Evolutionary conservation across 2,329 filamentous ascomycete species (phyloP).

Genomic region (Aureobasidium sp.): DNA sequence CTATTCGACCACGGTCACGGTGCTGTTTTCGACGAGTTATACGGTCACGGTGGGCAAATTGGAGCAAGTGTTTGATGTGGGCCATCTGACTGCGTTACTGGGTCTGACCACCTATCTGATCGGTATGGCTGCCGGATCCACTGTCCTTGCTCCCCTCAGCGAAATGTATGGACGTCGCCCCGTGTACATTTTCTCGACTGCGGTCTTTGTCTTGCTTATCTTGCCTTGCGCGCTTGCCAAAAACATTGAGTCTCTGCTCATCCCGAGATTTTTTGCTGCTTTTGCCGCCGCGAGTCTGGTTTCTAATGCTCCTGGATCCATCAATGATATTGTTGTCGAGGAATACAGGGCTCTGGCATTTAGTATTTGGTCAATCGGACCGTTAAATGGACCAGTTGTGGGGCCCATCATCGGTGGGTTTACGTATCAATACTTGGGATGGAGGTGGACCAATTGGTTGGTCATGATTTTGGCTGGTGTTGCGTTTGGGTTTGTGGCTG

Average conservation of each 20-base stretch:
- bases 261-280: conserved; percentile 66
- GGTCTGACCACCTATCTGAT: conserved; percentile 73
- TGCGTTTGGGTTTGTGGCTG: conserved; percentile 52
- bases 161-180: conserved; percentile 62
- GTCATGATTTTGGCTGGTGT: conserved; percentile 63
- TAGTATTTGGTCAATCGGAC: conserved; percentile 75
- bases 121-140: conserved; percentile 63
- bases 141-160: conserved; percentile 67
- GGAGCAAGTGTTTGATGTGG: conserved; percentile 57
- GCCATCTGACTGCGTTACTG: conserved; percentile 58
- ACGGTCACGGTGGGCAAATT: conserved; percentile 65
- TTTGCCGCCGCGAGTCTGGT: conserved; percentile 74
- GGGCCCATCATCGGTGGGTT: conserved; percentile 77
- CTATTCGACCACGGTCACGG: conserved; percentile 48
- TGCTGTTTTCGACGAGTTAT: conserved; percentile 73
- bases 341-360: conserved; percentile 77
- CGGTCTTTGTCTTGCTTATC: conserved; percentile 59
- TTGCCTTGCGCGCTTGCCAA: conserved; percentile 65
- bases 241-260: conserved; percentile 61
- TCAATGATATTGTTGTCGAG: conserved; percentile 76
- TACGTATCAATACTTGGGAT: conserved; percentile 68
- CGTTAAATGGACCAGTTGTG: conserved; percentile 62
- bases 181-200: conserved; percentile 62
- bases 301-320: conserved; percentile 72
- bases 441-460: conserved; percentile 54